Percentiles rank a stretch among this genome's conserved stretches.
Evolutionary conservation across 192 early-diverging fungal species (phyloP).

Genomic region (Borealophlyctis nickersoniae): DNA sequence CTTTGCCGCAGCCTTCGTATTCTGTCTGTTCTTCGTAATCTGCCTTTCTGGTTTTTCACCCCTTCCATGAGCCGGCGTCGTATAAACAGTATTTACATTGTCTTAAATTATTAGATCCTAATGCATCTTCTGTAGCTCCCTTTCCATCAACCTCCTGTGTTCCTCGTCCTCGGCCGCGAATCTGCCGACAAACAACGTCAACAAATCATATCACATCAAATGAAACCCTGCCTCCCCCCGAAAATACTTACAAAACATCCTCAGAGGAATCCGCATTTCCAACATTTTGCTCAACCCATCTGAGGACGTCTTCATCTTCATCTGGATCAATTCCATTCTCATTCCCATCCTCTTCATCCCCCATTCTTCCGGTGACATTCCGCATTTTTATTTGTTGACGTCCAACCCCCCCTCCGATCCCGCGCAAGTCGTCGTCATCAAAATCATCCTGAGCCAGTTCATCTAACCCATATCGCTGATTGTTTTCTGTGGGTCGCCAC

Average conservation of each 20-base stretch:
- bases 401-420: background rate
- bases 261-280: background rate
- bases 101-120: too few relatives aligned
- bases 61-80: too few relatives aligned
- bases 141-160: background rate
- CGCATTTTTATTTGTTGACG: conserved; percentile 18
- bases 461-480: conserved; percentile 87
- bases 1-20: too few relatives aligned
- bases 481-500: conserved; percentile 92
- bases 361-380: conserved; percentile 21
- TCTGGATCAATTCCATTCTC: background rate
- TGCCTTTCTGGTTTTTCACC: too few relatives aligned
- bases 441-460: conserved; percentile 70
- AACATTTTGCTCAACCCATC: conserved; percentile 47
- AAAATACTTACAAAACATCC: background rate
- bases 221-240: background rate
- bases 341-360: conserved; percentile 31
- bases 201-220: background rate
- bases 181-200: background rate
- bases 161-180: background rate
- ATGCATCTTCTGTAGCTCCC: background rate
- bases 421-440: conserved; percentile 45
- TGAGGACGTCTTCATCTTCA: conserved; percentile 42
- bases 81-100: too few relatives aligned
- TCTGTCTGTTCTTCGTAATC: too few relatives aligned